Evolutionary conservation across 805 yeast genomes (phyloP).

Genomic region (Henningerozyma blattae): DNA sequence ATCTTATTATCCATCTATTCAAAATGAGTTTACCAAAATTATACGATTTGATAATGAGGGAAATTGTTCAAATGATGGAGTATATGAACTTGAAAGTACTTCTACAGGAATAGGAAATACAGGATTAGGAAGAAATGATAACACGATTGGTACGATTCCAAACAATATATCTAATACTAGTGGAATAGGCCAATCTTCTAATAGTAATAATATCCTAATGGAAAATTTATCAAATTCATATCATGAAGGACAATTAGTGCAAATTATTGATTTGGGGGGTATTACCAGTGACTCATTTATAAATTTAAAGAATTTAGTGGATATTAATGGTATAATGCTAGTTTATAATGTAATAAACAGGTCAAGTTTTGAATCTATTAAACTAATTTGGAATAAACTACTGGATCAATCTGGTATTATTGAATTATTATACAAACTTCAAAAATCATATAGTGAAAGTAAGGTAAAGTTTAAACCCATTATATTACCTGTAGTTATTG

Average conservation of each 20-base stretch:
- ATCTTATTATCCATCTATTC: conserved; percentile 77
- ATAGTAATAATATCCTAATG: too few species aligned
- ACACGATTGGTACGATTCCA: not conserved
- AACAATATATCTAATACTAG: too few species aligned
- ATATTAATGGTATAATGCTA: conserved; percentile 72
- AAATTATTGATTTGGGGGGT: conserved; percentile 51
- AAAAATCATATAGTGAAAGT: too few species aligned
- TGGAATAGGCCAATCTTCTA: too few species aligned
- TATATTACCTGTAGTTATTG: conserved; percentile 66
- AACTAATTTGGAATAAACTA: conserved; percentile 71
- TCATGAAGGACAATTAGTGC: too few species aligned
- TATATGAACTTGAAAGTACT: not conserved
- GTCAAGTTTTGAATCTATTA: conserved; percentile 65
- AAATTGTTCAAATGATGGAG: too few species aligned
- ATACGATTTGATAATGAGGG: conserved; percentile 38
- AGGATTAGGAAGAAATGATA: too few species aligned
- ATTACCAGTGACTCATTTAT: conserved; percentile 40
- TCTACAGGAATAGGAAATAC: too few species aligned
- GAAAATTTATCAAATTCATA: too few species aligned
- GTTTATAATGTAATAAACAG: conserved; percentile 74
- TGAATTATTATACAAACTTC: too few species aligned
- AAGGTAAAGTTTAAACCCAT: conserved; percentile 9
- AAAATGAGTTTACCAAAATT: conserved; percentile 67
- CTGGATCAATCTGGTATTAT: conserved; percentile 46
- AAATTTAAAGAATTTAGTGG: conserved; percentile 66